Evolutionary conservation across 257 asterid species (phyloP).

Genomic region (Paraleonurus japonicus): DNA sequence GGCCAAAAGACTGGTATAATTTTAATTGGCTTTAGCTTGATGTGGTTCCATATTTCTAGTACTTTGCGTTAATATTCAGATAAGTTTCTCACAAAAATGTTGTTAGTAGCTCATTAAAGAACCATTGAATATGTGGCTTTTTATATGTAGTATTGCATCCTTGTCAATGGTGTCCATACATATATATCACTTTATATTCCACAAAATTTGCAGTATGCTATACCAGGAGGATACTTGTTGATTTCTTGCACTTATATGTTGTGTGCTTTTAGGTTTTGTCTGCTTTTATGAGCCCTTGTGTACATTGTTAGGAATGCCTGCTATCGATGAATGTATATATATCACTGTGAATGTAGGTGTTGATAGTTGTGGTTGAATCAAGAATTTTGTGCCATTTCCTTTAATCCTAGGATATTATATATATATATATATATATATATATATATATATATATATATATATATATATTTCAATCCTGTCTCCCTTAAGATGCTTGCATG

Average conservation of each 20-base stretch:
- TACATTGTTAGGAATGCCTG: background rate
- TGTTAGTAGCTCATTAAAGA: background rate
- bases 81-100: background rate
- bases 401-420: background rate
- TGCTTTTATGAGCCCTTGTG: background rate
- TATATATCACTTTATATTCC: background rate
- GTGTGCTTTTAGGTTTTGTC: background rate
- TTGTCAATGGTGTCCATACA: background rate
- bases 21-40: slow-evolving; percentile 19
- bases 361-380: slow-evolving; percentile 1
- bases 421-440: background rate
- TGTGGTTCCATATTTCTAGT: background rate
- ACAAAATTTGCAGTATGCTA: background rate
- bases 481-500: background rate
- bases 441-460: background rate
- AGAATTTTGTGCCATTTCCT: background rate
- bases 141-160: background rate
- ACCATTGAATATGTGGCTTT: slow-evolving; percentile 3
- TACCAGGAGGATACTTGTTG: slow-evolving; percentile 3
- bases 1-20: slow-evolving; percentile 78
- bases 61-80: background rate
- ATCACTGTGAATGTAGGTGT: background rate
- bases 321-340: background rate
- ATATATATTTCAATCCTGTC: background rate
- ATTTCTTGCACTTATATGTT: background rate